Evolutionary conservation across 169 alveolate genomes (phyloP), one percentile per base, ranked within the genome.

Genomic region (Cryptosporidium ryanae): DNA sequence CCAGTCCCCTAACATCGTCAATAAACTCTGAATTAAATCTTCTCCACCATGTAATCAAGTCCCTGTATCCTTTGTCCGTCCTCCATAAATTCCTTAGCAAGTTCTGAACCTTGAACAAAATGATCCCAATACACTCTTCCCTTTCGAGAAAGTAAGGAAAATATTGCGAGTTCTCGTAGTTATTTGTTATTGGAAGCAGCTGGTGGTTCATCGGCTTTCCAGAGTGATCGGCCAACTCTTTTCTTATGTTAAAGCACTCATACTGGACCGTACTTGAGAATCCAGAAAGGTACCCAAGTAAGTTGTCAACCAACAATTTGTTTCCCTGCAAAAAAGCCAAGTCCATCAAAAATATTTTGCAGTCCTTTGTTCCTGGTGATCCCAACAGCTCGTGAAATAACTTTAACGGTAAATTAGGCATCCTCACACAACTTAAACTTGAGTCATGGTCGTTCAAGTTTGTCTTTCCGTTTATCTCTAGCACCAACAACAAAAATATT

Each of bases 311-410:
- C 31, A 76, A 23, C 27, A 76, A 13, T 65, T 48, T 31, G 29
- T 76, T 76, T 21, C 61, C 64, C 34, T 76, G 87, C 23, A 76
- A 43, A 0, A 61, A 43, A 25, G 71, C 76, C 52, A 76, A 76
- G 21, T 76, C 87, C 21, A 76, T 57, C 34, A 55, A 48, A 27
- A 76, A 76, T 44, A 61, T 29, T 13, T 43, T 43, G 46, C 71
- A 43, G 4, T 76, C 87, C 23, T 76, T 76, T 32, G 71, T 55
- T 32, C 68, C 71, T 44, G 87, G 87, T 32, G 76, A 76, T 2
- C 71, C 71, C 23, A 76, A 34, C 18, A 76, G 87, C 25, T 76
- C 87, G 64, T 76, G 87, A 76, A 61, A 25, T 21, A 76, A 25
- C 31, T 76, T 76, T 4, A 76, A 17, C 10, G 87, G 64, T 4